Conservation (phyloP, 169 alveolate species). For the Plasmodium coatneyi region DNA sequence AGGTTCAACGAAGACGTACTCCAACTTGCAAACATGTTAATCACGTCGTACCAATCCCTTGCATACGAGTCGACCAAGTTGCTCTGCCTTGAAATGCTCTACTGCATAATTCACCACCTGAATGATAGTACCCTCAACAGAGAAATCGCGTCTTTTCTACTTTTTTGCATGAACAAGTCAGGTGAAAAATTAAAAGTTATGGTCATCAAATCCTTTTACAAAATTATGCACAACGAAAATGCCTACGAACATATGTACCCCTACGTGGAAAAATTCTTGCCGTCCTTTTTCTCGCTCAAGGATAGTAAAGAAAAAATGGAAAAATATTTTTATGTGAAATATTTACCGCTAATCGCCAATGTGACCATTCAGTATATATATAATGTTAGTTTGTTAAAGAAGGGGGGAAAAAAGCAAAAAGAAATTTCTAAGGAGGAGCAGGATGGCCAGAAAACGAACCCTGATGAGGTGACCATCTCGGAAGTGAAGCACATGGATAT, state of each 20-base stretch:
- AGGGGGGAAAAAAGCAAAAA: background rate
- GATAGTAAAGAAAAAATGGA: conserved; percentile 10
- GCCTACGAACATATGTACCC: background rate
- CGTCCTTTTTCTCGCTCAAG: conserved; percentile 29
- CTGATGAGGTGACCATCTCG: background rate
- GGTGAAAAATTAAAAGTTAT: conserved; percentile 44
- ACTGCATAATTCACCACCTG: conserved; percentile 20
- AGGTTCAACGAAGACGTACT: conserved; percentile 20
- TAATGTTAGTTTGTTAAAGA: conserved; percentile 25
- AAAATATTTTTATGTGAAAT: conserved; percentile 47
- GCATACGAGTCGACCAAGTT: conserved; percentile 13
- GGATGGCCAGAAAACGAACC: background rate
- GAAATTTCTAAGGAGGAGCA: background rate
- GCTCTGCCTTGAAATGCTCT: conserved; percentile 24
- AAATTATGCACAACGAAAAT: conserved; percentile 31
- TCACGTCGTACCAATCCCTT: conserved; percentile 25
- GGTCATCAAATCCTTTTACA: conserved; percentile 43
- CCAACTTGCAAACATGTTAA: conserved; percentile 27
- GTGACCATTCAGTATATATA: conserved; percentile 41
- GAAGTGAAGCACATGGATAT: conserved; percentile 29
- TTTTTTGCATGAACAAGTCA: conserved; percentile 33
- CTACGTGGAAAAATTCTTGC: conserved; percentile 43
- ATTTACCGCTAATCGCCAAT: conserved; percentile 40
- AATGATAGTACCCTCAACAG: conserved; percentile 4
- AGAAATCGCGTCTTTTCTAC: conserved; percentile 32